A percentile compares a stretch with the other conserved stretches of the same genome.
Evolutionary conservation across 2,329 filamentous ascomycete species (phyloP).

Genomic region (Sodiomyces alkalinus): DNA sequence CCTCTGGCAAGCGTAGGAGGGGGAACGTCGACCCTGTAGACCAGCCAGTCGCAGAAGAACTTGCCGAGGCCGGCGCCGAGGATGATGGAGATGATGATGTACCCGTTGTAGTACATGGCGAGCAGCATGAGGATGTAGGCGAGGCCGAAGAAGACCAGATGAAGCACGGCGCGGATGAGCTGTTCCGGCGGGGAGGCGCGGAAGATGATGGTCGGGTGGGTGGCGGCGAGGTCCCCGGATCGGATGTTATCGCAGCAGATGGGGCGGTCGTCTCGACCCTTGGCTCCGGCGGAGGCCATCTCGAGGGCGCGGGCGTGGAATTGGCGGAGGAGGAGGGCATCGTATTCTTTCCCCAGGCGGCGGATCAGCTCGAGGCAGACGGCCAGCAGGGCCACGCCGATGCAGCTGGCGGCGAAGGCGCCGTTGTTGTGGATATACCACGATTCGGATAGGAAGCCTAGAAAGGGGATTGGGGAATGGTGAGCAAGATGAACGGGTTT

Average conservation of each 20-base stretch:
- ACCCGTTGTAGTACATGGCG: slow-evolving; percentile 30
- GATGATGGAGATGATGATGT: slow-evolving; percentile 26
- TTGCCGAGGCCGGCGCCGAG: slow-evolving; percentile 35
- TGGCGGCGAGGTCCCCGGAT: slow-evolving; percentile 5
- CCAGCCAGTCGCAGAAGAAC: slow-evolving; percentile 39
- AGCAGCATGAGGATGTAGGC: slow-evolving; percentile 29
- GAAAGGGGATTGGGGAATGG: neutral
- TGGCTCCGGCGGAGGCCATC: slow-evolving; percentile 11
- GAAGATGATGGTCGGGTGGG: slow-evolving; percentile 15
- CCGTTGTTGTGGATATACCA: slow-evolving; percentile 24
- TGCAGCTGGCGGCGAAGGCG: slow-evolving; percentile 26
- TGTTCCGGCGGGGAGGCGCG: slow-evolving; percentile 25
- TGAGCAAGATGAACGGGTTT: neutral
- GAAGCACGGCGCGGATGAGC: slow-evolving; percentile 20
- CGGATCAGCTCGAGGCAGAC: slow-evolving; percentile 24
- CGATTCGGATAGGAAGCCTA: slow-evolving; percentile 22
- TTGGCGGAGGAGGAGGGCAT: slow-evolving; percentile 21
- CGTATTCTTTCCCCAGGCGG: slow-evolving; percentile 25
- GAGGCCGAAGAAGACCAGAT: slow-evolving; percentile 23
- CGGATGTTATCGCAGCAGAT: slow-evolving; percentile 7
- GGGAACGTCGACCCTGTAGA: slow-evolving; percentile 18
- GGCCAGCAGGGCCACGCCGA: slow-evolving; percentile 24
- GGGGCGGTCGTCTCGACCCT: too few relatives aligned
- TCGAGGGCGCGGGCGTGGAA: slow-evolving; percentile 19
- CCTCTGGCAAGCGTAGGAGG: slow-evolving; percentile 11